These are phyloP conservation scores for Neofusicoccum laricinum DNA, from an alignment of 2,329 filamentous ascomycete genomes.

Conservation along the genomic window DNA sequence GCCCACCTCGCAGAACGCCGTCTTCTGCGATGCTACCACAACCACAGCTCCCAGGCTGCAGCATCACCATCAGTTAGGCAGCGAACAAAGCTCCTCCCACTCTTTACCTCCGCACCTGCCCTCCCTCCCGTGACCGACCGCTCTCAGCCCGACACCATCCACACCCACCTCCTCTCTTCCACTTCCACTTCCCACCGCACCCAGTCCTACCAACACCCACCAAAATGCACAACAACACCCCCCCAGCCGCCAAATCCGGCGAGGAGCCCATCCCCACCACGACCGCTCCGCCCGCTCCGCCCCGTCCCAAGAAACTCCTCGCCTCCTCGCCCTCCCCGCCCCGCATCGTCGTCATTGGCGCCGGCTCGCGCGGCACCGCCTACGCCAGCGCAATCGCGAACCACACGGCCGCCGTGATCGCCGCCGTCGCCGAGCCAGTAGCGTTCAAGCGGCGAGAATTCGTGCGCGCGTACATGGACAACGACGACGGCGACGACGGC, in stretches of 20 bases:
- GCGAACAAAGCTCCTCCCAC: not conserved
- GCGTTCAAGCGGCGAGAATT: slow-evolving; percentile 72
- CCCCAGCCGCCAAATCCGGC: too few relatives aligned
- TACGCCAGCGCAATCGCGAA: slow-evolving; percentile 29
- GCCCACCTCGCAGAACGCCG: not conserved
- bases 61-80: not conserved
- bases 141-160: too few relatives aligned
- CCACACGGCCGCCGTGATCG: slow-evolving; percentile 57
- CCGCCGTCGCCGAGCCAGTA: slow-evolving; percentile 78
- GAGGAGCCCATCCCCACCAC: not conserved
- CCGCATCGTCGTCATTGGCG: slow-evolving; percentile 38
- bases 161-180: too few relatives aligned
- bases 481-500: not conserved
- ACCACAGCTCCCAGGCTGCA: not conserved
- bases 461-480: slow-evolving; percentile 63
- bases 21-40: not conserved
- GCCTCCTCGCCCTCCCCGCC: slow-evolving; percentile 4
- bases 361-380: slow-evolving; percentile 35
- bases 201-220: too few relatives aligned
- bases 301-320: slow-evolving; percentile 3
- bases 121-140: not conserved
- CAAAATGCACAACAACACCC: too few relatives aligned
- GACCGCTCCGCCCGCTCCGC: not conserved
- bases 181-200: too few relatives aligned
- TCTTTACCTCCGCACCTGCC: not conserved